Evolutionary conservation across 495 filamentous ascomycete species (phyloP).

Genomic region (Penicillium riverlandense): DNA sequence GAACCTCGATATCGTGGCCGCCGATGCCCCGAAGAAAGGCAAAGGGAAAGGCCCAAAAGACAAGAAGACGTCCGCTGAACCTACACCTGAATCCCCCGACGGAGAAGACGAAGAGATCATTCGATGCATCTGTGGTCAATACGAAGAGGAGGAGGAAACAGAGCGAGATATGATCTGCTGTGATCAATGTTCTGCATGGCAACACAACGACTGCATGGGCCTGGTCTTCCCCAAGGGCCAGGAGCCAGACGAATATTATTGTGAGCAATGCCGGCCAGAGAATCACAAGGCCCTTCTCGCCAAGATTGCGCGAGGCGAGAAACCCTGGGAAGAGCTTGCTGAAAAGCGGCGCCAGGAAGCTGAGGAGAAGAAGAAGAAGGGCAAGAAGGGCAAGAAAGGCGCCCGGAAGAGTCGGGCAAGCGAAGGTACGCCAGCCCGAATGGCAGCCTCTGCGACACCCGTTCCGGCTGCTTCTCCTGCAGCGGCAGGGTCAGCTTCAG

Average conservation of each 20-base stretch:
- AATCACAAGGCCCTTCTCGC: conserved; percentile 69
- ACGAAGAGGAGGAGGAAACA: conserved; percentile 73
- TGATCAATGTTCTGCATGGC: conserved; percentile 86
- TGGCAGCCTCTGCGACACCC: conserved; percentile 23
- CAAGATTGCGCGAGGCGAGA: conserved; percentile 69
- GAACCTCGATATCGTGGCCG: conserved; percentile 57
- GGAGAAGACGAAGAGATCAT: conserved; percentile 70
- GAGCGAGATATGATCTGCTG: conserved; percentile 84
- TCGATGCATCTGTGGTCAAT: conserved; percentile 87
- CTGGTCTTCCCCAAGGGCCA: conserved; percentile 68
- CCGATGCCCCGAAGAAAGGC: conserved; percentile 52
- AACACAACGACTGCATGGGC: conserved; percentile 94
- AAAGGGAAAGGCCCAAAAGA: conserved; percentile 54
- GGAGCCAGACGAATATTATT: conserved; percentile 75
- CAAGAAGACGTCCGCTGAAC: conserved; percentile 43
- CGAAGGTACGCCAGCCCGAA: conserved; percentile 29
- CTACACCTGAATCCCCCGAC: conserved; percentile 49
- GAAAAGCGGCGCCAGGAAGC: conserved; percentile 44
- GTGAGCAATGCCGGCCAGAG: conserved; percentile 80
- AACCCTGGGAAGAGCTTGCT: conserved; percentile 70
- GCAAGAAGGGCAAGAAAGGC: conserved; percentile 43
- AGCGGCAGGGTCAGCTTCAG: conserved; percentile 14
- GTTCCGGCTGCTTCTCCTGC: conserved; percentile 17
- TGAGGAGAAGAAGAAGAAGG: conserved; percentile 41
- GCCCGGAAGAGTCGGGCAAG: conserved; percentile 31